Percentiles rank a stretch among this genome's conserved stretches.
Conservation (phyloP, 345 rosid genomes). For the Kandelia obovata region DNA sequence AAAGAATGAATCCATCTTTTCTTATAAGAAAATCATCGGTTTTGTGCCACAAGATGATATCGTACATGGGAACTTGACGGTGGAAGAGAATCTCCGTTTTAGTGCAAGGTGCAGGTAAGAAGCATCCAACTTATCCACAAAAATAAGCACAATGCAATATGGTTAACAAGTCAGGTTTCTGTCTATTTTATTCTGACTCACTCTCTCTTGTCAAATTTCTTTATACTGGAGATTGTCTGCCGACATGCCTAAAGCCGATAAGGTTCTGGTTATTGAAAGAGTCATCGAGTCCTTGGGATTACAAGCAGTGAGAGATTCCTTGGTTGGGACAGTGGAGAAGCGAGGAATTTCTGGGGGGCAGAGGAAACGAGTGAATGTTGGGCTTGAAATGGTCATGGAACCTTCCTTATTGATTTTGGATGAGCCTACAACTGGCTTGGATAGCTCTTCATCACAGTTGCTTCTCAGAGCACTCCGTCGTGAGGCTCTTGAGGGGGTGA, state of each 20-base stretch:
- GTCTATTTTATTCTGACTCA: constrained; percentile 17
- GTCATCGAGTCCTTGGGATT: constrained; percentile 84
- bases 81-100: constrained; percentile 88
- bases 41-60: constrained; percentile 95
- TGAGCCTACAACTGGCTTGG: constrained; percentile 91
- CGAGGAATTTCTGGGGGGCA: constrained; percentile 97
- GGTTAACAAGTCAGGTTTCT: neutral
- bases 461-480: constrained; percentile 81
- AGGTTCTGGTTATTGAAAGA: constrained; percentile 84
- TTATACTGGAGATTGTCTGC: constrained; percentile 54
- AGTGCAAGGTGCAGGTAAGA: constrained; percentile 85
- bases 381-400: constrained; percentile 94
- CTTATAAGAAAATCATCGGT: constrained; percentile 77
- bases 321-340: constrained; percentile 86
- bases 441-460: constrained; percentile 77
- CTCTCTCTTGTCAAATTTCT: constrained; percentile 12
- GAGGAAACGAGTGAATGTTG: constrained; percentile 87
- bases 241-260: constrained; percentile 73
- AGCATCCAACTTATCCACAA: constrained; percentile 1
- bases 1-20: constrained; percentile 58
- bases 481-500: constrained; percentile 91
- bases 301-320: constrained; percentile 73
- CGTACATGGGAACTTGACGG: constrained; percentile 90
- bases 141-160: neutral
- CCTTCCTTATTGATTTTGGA: constrained; percentile 87